These are phyloP conservation scores for Acanthochlamys bracteata DNA, from an alignment of 106 monocot species.

Conservation along the genomic window DNA sequence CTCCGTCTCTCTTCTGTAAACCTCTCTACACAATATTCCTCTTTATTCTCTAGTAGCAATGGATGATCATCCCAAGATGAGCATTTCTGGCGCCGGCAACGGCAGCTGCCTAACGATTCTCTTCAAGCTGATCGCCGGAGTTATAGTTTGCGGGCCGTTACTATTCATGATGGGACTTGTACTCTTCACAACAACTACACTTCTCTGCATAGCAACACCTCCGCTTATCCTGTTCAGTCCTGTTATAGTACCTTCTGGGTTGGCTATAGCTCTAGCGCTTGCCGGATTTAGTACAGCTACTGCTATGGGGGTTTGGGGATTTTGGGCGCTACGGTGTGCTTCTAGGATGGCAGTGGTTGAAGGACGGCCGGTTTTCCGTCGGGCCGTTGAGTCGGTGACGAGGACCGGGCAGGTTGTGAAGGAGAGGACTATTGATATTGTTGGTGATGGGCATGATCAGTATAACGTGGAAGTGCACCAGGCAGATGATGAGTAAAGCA, in stretches of 20 bases:
- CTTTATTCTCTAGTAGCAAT: too few species aligned
- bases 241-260: not conserved
- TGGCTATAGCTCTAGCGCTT: not conserved
- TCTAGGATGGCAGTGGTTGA: not conserved
- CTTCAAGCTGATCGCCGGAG: not conserved
- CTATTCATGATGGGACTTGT: not conserved
- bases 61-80: too few species aligned
- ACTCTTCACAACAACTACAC: not conserved
- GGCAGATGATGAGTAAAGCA: not conserved
- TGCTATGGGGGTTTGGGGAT: not conserved
- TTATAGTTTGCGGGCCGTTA: not conserved
- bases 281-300: not conserved
- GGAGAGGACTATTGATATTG: not conserved
- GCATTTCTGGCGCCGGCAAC: not conserved
- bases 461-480: not conserved
- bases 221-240: conserved; percentile 1
- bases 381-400: not conserved
- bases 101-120: not conserved
- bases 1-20: too few species aligned
- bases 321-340: not conserved
- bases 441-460: not conserved
- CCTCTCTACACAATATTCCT: too few species aligned
- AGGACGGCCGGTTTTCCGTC: not conserved
- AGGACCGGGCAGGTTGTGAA: not conserved
- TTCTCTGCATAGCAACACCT: not conserved